These are phyloP conservation scores for Fomitopsis pulvina DNA, from an alignment of 768 basidiomycete genomes.

Conservation along the genomic window DNA sequence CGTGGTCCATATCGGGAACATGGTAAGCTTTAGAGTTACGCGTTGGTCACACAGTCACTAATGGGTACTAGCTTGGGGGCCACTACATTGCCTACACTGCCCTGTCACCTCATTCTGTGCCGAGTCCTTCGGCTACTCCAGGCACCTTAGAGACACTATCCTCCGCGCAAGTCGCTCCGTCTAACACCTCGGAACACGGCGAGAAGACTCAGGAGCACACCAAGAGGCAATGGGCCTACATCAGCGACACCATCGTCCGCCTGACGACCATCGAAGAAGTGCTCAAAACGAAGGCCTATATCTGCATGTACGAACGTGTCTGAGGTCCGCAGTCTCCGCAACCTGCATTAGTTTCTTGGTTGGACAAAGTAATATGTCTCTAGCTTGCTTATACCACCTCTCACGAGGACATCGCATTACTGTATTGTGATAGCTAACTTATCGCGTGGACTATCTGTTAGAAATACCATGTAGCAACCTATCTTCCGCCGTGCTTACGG, in stretches of 20 bases:
- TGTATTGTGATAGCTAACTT: background rate
- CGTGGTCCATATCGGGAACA: slow-evolving; percentile 82
- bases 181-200: slow-evolving; percentile 1
- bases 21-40: slow-evolving; percentile 48
- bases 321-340: slow-evolving; percentile 16
- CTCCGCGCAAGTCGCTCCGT: background rate
- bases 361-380: background rate
- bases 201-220: slow-evolving; percentile 8
- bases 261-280: slow-evolving; percentile 82
- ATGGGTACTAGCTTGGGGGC: slow-evolving; percentile 58
- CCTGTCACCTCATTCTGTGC: slow-evolving; percentile 37
- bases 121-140: slow-evolving; percentile 6
- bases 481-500: background rate
- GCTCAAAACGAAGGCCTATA: slow-evolving; percentile 84
- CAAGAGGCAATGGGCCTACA: slow-evolving; percentile 78
- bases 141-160: slow-evolving; percentile 8
- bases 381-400: background rate
- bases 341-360: background rate
- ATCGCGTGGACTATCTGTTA: background rate
- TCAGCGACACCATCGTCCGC: slow-evolving; percentile 86
- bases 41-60: background rate
- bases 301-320: slow-evolving; percentile 87
- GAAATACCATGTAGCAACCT: background rate
- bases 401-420: background rate
- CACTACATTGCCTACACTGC: slow-evolving; percentile 88